phyloP scores from a whole-genome alignment of 192 early-diverging fungal genomes.

The Entomortierella parvispora region DNA sequence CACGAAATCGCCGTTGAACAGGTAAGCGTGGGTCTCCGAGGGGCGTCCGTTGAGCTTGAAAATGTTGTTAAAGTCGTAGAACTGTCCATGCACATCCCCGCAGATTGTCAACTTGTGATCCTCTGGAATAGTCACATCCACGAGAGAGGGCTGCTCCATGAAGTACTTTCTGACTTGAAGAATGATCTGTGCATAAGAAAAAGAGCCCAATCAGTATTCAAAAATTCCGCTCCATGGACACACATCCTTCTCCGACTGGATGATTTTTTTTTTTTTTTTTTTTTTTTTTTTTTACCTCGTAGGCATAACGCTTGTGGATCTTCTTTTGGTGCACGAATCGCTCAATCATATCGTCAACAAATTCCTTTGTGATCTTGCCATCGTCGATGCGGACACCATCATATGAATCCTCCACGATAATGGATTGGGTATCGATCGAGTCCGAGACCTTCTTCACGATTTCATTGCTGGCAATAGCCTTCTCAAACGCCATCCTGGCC shows the following conservation, averaged over 20 bases:
- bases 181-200: conserved; percentile 68
- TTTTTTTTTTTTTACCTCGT: conserved; percentile 55
- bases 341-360: conserved; percentile 81
- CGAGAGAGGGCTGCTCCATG: conserved; percentile 79
- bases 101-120: conserved; percentile 88
- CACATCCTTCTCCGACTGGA: background rate
- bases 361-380: conserved; percentile 78
- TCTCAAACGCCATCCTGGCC: conserved; percentile 88
- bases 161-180: conserved; percentile 80
- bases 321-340: conserved; percentile 90
- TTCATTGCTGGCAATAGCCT: conserved; percentile 83
- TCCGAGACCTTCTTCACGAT: conserved; percentile 69
- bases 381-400: conserved; percentile 85
- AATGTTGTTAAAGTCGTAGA: conserved; percentile 96
- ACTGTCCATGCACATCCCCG: conserved; percentile 99
- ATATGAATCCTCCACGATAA: conserved; percentile 77
- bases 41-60: conserved; percentile 95
- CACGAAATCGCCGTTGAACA: conserved; percentile 99
- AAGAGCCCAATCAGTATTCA: background rate
- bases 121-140: conserved; percentile 85
- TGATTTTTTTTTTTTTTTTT: no score
- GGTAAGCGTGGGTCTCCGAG: conserved; percentile 81
- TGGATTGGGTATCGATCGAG: conserved; percentile 58
- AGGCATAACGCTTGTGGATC: conserved; percentile 90
- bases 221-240: background rate